Evolutionary conservation across 2,329 filamentous ascomycete genomes (phyloP).

Genomic region (Orbilia blumenaviensis): DNA sequence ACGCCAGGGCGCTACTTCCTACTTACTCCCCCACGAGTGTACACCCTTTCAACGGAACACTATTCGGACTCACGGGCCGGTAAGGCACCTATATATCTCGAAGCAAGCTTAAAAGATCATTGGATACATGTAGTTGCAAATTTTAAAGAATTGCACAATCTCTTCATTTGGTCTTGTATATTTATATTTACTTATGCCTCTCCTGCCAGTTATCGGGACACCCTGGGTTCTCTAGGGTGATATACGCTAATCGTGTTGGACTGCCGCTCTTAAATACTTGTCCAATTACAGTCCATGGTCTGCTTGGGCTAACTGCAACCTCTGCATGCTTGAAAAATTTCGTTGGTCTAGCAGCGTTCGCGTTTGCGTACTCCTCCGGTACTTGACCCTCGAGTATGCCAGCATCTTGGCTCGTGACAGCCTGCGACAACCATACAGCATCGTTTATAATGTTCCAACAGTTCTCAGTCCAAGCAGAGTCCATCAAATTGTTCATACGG

Average conservation of each 20-base stretch:
- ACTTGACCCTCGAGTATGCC: not conserved
- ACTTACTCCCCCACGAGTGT: too few relatives aligned
- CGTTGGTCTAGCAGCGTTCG: not conserved
- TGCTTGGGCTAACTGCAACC: not conserved
- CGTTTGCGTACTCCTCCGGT: not conserved
- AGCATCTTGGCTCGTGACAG: not conserved
- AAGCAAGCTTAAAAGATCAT: too few relatives aligned
- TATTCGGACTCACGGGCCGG: too few relatives aligned
- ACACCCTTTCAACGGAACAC: too few relatives aligned
- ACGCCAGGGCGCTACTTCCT: too few relatives aligned
- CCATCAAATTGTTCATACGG: conserved; percentile 1
- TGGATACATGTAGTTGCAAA: too few relatives aligned
- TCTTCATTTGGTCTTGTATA: too few relatives aligned
- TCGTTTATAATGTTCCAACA: not conserved
- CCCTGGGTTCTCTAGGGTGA: not conserved
- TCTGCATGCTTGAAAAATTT: not conserved
- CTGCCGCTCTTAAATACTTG: not conserved
- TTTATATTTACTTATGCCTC: too few relatives aligned
- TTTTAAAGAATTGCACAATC: too few relatives aligned
- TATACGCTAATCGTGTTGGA: not conserved
- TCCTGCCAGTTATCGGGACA: not conserved
- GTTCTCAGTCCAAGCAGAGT: not conserved
- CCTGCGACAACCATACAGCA: not conserved
- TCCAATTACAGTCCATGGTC: not conserved
- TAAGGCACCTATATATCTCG: too few relatives aligned